Base-by-base conservation (phyloP, 1,284 basidiomycete species). In the Cutaneotrichosporon sp. region DNA sequence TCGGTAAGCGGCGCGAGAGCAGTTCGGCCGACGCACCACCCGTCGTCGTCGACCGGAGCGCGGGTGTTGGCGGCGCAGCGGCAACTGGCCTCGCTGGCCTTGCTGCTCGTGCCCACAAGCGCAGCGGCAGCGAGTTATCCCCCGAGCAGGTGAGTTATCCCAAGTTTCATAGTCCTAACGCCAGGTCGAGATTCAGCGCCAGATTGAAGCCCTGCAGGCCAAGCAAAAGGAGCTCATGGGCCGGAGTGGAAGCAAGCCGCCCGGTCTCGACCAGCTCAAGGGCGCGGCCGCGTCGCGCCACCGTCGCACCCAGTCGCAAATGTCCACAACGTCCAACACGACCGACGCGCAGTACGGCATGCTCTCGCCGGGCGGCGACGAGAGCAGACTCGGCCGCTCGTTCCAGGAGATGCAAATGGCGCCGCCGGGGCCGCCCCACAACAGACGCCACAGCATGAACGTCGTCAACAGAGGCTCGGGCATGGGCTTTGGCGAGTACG, bases 361-460 rank as follows among this genome's bases (percentile, higher is more conserved):
- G 21, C 43, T 34, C n/a, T 36, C 63, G 52, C 48, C 50, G 10
- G 39, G 47, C 55, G 59, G 44, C 43, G 35, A 47, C 18, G n/a
- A 52, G n/a, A 30, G 26, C 26, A 30, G 26, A 30, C 21, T 55
- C 21, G 36, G 40, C 15, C 56, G 61, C 36, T 56, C 55, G 18
- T 51, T 61, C 22, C 59, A 61, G 35, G 65, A 69, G 36, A 64
- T 69, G 61, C 43, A 45, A 13, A 15, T 9, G 43, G 58, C 56
- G 21, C 4, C 65, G 62, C 43, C 64, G 63, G 17, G 18, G 9
- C 15, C n/a, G 33, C 35, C 35, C 23, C 94, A 98, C 70, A 87
- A 88, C 44, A 83, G 94, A 52, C 82, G 94, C 59, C 93, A 97
- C 76, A 94, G 90, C 64, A 88, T 96, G 60, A 97, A 94, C 65